Evolutionary conservation across 2,329 filamentous ascomycete genomes (phyloP).

Genomic region (Fusarium sp.): DNA sequence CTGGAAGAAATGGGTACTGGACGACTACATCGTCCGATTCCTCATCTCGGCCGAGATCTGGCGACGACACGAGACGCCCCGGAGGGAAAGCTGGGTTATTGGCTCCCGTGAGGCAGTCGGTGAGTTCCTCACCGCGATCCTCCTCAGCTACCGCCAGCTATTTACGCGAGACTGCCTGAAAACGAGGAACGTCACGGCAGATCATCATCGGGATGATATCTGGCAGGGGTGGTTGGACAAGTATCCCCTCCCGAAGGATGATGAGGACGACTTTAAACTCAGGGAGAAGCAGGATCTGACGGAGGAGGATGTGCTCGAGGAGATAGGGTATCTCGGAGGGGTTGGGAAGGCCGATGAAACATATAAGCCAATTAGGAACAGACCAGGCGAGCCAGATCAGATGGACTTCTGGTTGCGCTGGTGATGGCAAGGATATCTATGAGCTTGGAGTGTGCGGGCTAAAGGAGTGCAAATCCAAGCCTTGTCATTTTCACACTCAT

Average conservation of each 20-base stretch:
- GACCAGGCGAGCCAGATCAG: neutral
- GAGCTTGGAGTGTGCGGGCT: neutral
- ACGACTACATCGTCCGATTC: conserved; percentile 40
- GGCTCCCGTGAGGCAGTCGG: conserved; percentile 20
- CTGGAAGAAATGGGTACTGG: conserved; percentile 10
- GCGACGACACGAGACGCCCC: conserved; percentile 38
- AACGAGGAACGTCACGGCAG: neutral
- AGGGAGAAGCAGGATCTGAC: conserved; percentile 30
- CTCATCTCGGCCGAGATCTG: conserved; percentile 44
- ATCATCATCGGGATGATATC: conserved; percentile 35
- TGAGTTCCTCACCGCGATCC: conserved; percentile 42
- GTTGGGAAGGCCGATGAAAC: conserved; percentile 33
- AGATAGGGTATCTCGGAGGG: conserved; percentile 47
- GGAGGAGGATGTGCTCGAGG: conserved; percentile 35
- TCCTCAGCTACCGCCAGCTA: conserved; percentile 42
- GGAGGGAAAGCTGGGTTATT: conserved; percentile 37
- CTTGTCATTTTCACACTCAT: neutral
- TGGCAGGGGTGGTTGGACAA: conserved; percentile 49
- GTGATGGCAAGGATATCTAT: neutral
- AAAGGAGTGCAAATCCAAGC: neutral
- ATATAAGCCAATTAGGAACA: conserved; percentile 10
- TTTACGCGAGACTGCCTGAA: conserved; percentile 5
- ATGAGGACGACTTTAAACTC: conserved; percentile 26
- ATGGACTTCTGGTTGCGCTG: neutral
- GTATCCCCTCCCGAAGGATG: conserved; percentile 31